Evolutionary conservation across 345 rosid genomes (phyloP).

Genomic region (Capsella bursapastoris): DNA sequence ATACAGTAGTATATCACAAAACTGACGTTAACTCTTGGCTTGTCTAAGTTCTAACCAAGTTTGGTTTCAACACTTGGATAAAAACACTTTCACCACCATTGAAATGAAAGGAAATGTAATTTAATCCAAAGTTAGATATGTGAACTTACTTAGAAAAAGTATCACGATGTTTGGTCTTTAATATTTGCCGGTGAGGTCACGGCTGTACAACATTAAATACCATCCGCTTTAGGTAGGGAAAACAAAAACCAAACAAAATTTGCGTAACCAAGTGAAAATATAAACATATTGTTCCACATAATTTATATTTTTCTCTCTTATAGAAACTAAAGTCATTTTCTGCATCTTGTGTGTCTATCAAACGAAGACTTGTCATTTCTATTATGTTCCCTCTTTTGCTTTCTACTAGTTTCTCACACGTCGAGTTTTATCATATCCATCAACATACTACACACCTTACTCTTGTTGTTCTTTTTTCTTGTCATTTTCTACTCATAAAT

Average conservation of each 20-base stretch:
- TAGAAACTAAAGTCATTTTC: slow-evolving; percentile 13
- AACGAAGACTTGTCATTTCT: slow-evolving; percentile 27
- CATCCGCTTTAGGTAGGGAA: slow-evolving; percentile 29
- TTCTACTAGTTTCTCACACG: slow-evolving; percentile 3
- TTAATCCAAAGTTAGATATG: background rate
- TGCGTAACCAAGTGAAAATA: slow-evolving; percentile 9
- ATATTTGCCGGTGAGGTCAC: slow-evolving; percentile 40
- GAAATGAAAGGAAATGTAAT: background rate
- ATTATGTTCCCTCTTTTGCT: slow-evolving; percentile 22
- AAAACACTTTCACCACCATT: background rate
- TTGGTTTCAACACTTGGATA: background rate
- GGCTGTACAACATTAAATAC: slow-evolving; percentile 38
- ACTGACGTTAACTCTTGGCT: background rate
- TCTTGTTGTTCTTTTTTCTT: slow-evolving; percentile 37
- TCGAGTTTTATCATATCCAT: slow-evolving; percentile 1
- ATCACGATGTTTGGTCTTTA: slow-evolving; percentile 5
- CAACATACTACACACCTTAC: slow-evolving; percentile 22
- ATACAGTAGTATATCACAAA: background rate
- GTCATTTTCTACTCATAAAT: slow-evolving; percentile 40
- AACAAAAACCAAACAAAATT: background rate
- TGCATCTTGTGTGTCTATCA: background rate
- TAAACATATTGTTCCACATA: background rate
- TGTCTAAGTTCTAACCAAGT: no score
- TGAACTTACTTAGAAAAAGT: background rate
- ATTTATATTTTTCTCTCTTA: background rate